Base-by-base conservation (phyloP, 2,329 filamentous ascomycete species). In the Ascochyta viciae-villosae region DNA sequence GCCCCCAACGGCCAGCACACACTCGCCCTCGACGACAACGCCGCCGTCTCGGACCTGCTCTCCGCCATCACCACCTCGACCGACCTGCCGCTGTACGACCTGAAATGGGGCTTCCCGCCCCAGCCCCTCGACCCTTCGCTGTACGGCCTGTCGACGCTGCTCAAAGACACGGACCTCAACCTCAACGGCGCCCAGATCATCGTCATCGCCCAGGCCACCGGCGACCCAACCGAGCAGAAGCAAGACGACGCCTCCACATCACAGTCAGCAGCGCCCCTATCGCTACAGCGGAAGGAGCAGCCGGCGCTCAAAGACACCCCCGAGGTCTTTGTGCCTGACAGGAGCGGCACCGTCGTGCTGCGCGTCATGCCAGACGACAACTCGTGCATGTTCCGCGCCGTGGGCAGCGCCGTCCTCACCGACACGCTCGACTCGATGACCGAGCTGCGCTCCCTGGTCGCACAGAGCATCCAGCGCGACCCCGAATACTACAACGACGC, bases 291-390 rank as follows among this genome's bases (percentile, higher is more conserved):
- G 39, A 83, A 80, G 54, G 59, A 74, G 27, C 75, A 76, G 19
- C 71, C 78, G 5, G 63, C 77, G 23, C 79, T 83, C 37, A 79
- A 81, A 41, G 86, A 89, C 60, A 85, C 86, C 1, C 87, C 87
- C 0, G 85, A 88, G 65, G 75, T 89, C 1, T 77, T 82, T 0
- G 79, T 88, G 0, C 81, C 85, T 6, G 78, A 82, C 26, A 82
- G 85, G 44, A 78, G 78, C 29, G 85, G 84, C 42, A 84, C 81
- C 1, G 75, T 85, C 16, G 89, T 96, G 8, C 84, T 97, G 16
- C 89, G 94, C 13, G 91, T 98, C 46, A 97, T 98, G 94, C 92
- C 93, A 4, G 94, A 97, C 71, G 94, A 98, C 76, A 97, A 97
- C 76, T 92, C 88, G 55, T 98, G 94, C 77, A 87, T 98, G 68